Percentiles rank a stretch among this genome's conserved stretches.
Conservation (phyloP, 257 asterid genomes). For the Prunella vulgaris region DNA sequence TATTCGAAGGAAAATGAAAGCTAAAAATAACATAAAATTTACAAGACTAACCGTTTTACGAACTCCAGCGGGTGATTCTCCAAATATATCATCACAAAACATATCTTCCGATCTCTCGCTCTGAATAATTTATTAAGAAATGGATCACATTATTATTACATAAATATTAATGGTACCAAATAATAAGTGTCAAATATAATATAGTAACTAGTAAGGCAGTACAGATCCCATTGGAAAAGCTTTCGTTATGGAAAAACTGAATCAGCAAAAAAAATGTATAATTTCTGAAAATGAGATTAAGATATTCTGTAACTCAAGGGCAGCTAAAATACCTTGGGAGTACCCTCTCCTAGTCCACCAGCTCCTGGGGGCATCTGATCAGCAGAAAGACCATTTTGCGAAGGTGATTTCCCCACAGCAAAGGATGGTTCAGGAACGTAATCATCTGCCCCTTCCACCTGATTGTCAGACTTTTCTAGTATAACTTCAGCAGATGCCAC, state of each 20-base stretch:
- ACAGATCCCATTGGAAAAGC: background rate
- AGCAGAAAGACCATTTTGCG: conserved; percentile 47
- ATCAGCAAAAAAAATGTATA: background rate
- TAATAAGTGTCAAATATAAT: too few relatives aligned
- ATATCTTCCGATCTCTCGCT: conserved; percentile 77
- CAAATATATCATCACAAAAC: conserved; percentile 94
- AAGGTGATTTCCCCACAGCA: conserved; percentile 84
- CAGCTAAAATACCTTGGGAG: conserved; percentile 66
- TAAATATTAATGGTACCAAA: background rate
- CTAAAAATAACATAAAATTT: background rate
- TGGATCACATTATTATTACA: conserved; percentile 20
- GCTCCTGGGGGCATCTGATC: conserved; percentile 46
- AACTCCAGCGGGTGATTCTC: conserved; percentile 85
- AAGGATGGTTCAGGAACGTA: conserved; percentile 55
- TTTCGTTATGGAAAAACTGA: background rate
- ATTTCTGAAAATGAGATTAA: background rate
- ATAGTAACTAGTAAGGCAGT: background rate
- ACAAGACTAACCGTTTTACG: conserved; percentile 60
- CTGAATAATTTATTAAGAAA: conserved; percentile 40
- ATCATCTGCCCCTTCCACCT: conserved; percentile 44
- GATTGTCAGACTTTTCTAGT: conserved; percentile 32
- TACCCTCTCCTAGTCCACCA: conserved; percentile 92
- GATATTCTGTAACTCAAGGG: background rate
- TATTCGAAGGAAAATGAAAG: background rate
- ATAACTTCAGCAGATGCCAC: conserved; percentile 32